These are phyloP conservation scores for Emergomyces pasteurianus DNA, from an alignment of 2,329 filamentous ascomycete genomes.

Conservation along the genomic window DNA sequence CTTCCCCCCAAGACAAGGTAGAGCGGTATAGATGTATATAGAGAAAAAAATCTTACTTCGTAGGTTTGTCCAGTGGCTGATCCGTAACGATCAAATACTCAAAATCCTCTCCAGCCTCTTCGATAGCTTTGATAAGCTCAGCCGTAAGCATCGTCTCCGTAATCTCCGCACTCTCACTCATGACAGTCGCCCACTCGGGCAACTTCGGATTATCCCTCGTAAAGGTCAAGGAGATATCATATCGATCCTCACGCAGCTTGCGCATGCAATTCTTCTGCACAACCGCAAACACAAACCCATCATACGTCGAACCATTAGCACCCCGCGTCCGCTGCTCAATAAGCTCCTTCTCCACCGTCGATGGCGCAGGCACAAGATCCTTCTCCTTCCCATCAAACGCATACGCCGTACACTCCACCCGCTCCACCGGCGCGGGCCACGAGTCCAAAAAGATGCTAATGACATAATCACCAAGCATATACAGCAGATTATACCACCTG, in stretches of 20 bases:
- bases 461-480: conserved; percentile 52
- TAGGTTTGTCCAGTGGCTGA: conserved; percentile 76
- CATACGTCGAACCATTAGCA: conserved; percentile 51
- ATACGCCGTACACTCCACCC: conserved; percentile 65
- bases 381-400: conserved; percentile 87
- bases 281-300: conserved; percentile 87
- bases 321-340: conserved; percentile 46
- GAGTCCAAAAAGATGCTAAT: conserved; percentile 71
- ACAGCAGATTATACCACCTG: conserved; percentile 76
- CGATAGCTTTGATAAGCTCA: conserved; percentile 72
- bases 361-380: conserved; percentile 55
- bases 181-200: conserved; percentile 78
- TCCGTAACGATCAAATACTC: conserved; percentile 85
- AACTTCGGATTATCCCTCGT: conserved; percentile 91
- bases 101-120: conserved; percentile 64
- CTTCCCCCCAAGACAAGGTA: background rate
- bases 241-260: conserved; percentile 77
- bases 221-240: conserved; percentile 82
- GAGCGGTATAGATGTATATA: background rate
- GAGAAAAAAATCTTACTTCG: conserved; percentile 53
- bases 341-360: conserved; percentile 47
- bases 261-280: conserved; percentile 95
- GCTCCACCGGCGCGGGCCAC: conserved; percentile 57
- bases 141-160: conserved; percentile 76
- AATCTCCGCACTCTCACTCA: conserved; percentile 94